Evolutionary conservation across 352 stramenopile genomes (phyloP), one percentile per base, ranked within the genome.

Genomic region (Phytopythium vexans): DNA sequence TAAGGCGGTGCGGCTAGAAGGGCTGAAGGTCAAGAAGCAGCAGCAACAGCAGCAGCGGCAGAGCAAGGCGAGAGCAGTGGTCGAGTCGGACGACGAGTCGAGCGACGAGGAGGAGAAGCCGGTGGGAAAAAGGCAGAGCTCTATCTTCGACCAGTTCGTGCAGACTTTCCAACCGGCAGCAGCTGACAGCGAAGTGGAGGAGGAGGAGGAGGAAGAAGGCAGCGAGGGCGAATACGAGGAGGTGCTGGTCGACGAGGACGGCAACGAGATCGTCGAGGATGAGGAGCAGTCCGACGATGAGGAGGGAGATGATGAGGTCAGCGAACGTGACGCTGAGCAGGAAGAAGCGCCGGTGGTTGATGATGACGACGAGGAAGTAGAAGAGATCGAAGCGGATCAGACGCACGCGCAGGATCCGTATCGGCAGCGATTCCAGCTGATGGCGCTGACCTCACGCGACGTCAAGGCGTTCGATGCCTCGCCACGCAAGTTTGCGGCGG

Each of bases 131-230:
- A 54, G 31, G 37, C 56, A 43, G 35, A 64, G 41, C 6, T 77
- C 75, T 35, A 46, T 89, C n/a, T 92, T 92, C 70, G 66, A 82
- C 31, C 59, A 83, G 61, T 92, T 92, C 65, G 76, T 92, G 35
- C 74, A 72, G 41, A 74, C 72, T 27, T 90, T 90, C 48, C 77
- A 83, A 33, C 64, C 60, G 1, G 48, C 64, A 14, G 41, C 62
- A 48, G 8, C 8, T 5, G 49, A 63, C 5, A 59, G 74, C 33
- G 72, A 72, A 0, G 63, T 72, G 16, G 56, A 68, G 9, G 53
- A 72, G 11, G 61, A 69, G 9, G 68, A 75, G 10, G 70, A 80
- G 16, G 60, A 77, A 4, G 46, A 74, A 1, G 41, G 64, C 6
- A 43, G 60, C 0, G 64, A 74, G 27, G 64, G 64, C 3, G 48